Conservation (phyloP, 139 green algal species). For the Auxenochlorella pyrenoidosa region DNA sequence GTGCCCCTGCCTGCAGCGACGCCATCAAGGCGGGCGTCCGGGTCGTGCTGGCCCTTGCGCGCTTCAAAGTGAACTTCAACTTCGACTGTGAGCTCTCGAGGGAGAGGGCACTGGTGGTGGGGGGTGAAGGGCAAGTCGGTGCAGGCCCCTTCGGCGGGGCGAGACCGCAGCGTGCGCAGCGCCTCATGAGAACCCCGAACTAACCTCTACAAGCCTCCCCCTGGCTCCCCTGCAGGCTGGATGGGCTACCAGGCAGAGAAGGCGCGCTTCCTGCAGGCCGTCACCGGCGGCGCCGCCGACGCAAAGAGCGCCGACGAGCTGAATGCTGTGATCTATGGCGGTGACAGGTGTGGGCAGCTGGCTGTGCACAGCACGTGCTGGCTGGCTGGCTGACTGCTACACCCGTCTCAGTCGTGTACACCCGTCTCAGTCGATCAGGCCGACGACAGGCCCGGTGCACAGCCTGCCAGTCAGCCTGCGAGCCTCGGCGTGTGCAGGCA, state of each 20-base stretch:
- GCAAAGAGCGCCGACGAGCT: not conserved
- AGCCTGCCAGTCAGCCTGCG: no score
- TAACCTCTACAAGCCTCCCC: no score
- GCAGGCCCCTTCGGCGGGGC: no score
- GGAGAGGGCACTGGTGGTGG: no score
- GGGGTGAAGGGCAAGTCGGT: no score
- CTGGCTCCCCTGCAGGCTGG: conserved; percentile 3
- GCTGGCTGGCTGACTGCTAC: no score
- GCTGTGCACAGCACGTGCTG: not conserved
- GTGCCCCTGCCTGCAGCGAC: not conserved
- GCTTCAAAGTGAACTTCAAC: not conserved
- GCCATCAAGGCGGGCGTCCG: not conserved
- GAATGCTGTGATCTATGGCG: not conserved
- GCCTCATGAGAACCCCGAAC: no score
- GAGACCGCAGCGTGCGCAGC: no score
- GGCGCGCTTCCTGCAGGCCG: not conserved
- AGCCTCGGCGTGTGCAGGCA: no score
- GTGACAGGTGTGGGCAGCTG: not conserved
- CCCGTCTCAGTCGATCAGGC: no score
- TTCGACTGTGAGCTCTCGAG: not conserved
- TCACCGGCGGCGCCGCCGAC: not conserved
- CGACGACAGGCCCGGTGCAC: no score
- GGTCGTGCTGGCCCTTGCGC: not conserved
- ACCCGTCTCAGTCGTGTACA: no score
- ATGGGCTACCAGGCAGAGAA: not conserved